Base-by-base conservation (phyloP, 176 grass and related monocot genomes). In the Rhynchospora tenuis region DNA sequence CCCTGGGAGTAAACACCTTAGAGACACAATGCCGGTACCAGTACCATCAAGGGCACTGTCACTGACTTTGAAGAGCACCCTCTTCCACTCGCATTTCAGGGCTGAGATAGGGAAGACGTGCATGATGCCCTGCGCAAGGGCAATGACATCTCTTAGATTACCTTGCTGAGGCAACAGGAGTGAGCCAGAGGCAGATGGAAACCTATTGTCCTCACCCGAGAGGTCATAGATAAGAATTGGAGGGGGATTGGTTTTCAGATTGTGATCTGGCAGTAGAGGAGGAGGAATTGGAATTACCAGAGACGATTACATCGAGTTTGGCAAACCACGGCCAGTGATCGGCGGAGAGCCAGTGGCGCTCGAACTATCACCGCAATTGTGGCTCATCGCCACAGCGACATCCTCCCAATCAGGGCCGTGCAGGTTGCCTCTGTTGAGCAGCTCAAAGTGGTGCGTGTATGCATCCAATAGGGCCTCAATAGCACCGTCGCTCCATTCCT, bases 401-500 rank as follows among this genome's bases (percentile, higher is more conserved):
- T 89, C 89, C 60, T 88, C 74, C 31, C 92, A 99, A 54, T 99
- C 96, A 69, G 93, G 81, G 4, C 93, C 96, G 50, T 93, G 91
- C 26, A 99, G 81, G 81, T 99, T 92, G 0, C 96, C 96, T 5
- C 96, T 84, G 72, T 93, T 99, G 73, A 99, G 89, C 64, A 90
- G 93, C 83, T 93, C 96, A 85, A 91, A 99, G 63, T 91, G 88
- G 6, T 92, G 89, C 54, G 85, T 92, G 85, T 92, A 99, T n/a
- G 91, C 85, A 48, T 99, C 93, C 17, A 99, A 85, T 26, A 99
- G 93, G 38, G 89, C 88, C 26, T 84, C 83, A 57, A 99, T 99
- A 46, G 93, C 91, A n/a, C 90, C 88, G 76, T 99, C 96, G 74
- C 89, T 99, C 96, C 96, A 99, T 80, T 99, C 96, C 86, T 95